A percentile compares a stretch with the other conserved stretches of the same genome.
phyloP scores from a whole-genome alignment of 2,329 filamentous ascomycete genomes.

The Xenoacremonium recifei region DNA sequence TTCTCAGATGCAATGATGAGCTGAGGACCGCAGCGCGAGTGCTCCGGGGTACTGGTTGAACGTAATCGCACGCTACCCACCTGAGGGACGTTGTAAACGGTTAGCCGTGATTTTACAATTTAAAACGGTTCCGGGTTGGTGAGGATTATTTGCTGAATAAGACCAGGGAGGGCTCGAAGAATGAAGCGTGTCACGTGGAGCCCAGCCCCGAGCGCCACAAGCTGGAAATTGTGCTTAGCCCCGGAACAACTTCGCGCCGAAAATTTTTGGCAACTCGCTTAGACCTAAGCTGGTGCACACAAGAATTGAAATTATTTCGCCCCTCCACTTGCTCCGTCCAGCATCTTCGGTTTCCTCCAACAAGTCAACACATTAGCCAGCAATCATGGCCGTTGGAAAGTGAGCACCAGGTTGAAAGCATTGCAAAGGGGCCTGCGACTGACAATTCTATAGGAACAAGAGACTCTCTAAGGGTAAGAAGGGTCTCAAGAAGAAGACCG shows the following conservation, averaged over 20 bases:
- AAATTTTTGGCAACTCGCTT: conserved; percentile 32
- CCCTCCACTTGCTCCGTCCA: conserved; percentile 41
- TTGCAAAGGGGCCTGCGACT: conserved; percentile 15
- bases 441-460: conserved; percentile 75
- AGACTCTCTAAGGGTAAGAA: conserved; percentile 99
- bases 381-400: conserved; percentile 63
- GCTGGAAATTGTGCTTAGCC: too few species aligned
- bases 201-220: too few species aligned
- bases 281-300: conserved; percentile 40
- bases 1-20: too few species aligned
- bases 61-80: too few species aligned
- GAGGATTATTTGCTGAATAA: too few species aligned
- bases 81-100: too few species aligned
- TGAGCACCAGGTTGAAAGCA: conserved; percentile 34
- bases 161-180: too few species aligned
- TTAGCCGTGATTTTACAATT: too few species aligned
- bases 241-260: conserved; percentile 29
- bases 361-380: conserved; percentile 44
- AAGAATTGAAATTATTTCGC: conserved; percentile 41
- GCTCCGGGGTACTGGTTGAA: too few species aligned
- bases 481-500: conserved; percentile 99
- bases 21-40: too few species aligned
- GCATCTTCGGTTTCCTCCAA: conserved; percentile 44
- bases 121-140: too few species aligned
- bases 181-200: too few species aligned